Percentiles rank a stretch among this genome's conserved stretches.
Evolutionary conservation across 1,284 basidiomycete species (phyloP).

Genomic region (Malassezia cuniculi): DNA sequence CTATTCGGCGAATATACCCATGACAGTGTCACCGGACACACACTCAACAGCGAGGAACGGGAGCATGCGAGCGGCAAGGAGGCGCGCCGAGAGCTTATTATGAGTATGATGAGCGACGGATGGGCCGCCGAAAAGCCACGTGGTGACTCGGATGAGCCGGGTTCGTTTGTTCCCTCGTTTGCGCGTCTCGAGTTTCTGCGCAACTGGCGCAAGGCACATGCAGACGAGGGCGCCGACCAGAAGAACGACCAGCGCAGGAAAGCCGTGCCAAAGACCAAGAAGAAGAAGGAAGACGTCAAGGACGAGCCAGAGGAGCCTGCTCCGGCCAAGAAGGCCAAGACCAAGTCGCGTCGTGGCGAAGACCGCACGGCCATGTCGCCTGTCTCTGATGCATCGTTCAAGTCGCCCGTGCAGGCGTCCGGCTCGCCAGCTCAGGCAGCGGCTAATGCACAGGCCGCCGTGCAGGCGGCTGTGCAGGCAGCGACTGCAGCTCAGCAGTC

Average conservation of each 20-base stretch:
- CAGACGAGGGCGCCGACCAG: conserved; percentile 3
- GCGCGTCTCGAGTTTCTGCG: conserved; percentile 32
- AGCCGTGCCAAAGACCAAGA: conserved; percentile 25
- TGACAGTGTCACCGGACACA: conserved; percentile 17
- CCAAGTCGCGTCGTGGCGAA: no score
- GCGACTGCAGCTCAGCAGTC: no score
- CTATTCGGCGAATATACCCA: conserved; percentile 12
- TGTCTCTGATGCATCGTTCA: no score
- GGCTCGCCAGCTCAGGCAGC: no score
- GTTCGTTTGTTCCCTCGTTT: conserved; percentile 26
- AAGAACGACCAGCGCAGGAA: conserved; percentile 8
- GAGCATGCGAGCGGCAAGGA: conserved; percentile 26
- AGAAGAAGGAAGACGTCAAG: conserved; percentile 22
- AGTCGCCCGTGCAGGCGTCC: no score
- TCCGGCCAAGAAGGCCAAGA: no score
- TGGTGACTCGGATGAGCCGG: not conserved
- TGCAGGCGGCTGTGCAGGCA: no score
- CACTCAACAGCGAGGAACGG: conserved; percentile 31
- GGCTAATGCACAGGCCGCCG: no score
- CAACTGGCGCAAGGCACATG: conserved; percentile 23
- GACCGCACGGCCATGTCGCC: no score
- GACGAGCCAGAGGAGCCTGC: conserved; percentile 10
- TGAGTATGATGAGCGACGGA: conserved; percentile 36
- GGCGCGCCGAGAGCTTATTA: conserved; percentile 30
- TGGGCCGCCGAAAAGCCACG: conserved; percentile 1